A percentile compares a stretch with the other conserved stretches of the same genome.
Conservation (phyloP, 805 yeast genomes). For the Isabelozyma gotoi region DNA sequence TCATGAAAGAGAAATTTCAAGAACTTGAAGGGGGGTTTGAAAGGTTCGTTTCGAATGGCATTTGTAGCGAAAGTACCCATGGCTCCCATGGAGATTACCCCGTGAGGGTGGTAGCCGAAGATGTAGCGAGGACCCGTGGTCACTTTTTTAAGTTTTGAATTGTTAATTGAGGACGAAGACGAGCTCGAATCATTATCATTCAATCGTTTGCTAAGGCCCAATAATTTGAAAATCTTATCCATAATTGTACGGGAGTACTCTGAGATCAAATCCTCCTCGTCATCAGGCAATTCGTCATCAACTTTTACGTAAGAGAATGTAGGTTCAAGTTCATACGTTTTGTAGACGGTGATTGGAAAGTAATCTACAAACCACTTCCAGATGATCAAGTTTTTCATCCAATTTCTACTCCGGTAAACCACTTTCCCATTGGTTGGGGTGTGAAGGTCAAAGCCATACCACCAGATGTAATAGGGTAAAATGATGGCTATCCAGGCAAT, state of each 20-base stretch:
- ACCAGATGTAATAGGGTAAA: conserved; percentile 57
- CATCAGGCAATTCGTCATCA: conserved; percentile 26
- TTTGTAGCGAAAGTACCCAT: conserved; percentile 78
- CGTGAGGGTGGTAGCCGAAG: conserved; percentile 96
- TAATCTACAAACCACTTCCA: conserved; percentile 77
- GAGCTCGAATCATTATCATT: conserved; percentile 23
- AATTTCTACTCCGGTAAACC: conserved; percentile 51
- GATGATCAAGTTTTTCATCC: conserved; percentile 54
- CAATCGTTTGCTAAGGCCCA: conserved; percentile 38
- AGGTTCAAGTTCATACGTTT: conserved; percentile 69
- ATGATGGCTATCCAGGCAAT: conserved; percentile 70
- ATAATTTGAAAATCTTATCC: conserved; percentile 31
- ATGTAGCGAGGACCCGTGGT: conserved; percentile 73
- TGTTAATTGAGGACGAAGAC: conserved; percentile 6
- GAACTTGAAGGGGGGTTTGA: conserved; percentile 30
- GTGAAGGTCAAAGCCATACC: conserved; percentile 56
- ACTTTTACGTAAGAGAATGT: conserved; percentile 51
- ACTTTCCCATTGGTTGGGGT: conserved; percentile 77
- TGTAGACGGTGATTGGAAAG: conserved; percentile 76
- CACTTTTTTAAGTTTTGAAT: conserved; percentile 21
- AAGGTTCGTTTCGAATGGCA: conserved; percentile 43
- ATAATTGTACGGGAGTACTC: conserved; percentile 35
- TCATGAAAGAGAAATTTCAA: conserved; percentile 49
- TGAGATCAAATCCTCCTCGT: conserved; percentile 43
- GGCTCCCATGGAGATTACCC: conserved; percentile 89